Conservation (phyloP, 2,329 filamentous ascomycete species). For the Tolypocladium inflatum region DNA sequence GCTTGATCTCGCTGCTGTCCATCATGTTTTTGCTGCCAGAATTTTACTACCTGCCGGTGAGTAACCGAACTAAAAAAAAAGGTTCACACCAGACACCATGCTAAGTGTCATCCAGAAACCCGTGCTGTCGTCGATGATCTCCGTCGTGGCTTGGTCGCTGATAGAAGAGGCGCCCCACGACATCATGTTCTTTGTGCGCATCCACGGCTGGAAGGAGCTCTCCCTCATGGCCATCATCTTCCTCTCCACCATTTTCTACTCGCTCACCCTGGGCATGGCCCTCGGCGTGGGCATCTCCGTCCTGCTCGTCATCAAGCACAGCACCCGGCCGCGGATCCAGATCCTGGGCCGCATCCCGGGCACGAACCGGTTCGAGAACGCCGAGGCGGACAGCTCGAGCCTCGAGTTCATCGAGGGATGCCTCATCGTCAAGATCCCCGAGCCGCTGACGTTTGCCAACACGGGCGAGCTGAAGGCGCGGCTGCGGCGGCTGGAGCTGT, state of each 20-base stretch:
- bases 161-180: conserved; percentile 95
- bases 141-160: conserved; percentile 86
- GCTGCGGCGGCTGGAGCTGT: conserved; percentile 74
- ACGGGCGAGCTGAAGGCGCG: conserved; percentile 85
- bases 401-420: conserved; percentile 88
- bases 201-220: conserved; percentile 80
- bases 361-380: conserved; percentile 78
- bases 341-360: conserved; percentile 85
- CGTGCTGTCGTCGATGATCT: conserved; percentile 87
- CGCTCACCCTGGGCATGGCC: conserved; percentile 84
- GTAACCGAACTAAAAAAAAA: conserved; percentile 21
- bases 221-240: conserved; percentile 86
- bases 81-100: no score
- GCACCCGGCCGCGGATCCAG: conserved; percentile 87
- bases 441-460: conserved; percentile 94
- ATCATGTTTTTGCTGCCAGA: conserved; percentile 78
- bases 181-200: conserved; percentile 77
- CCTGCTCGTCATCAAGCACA: conserved; percentile 80
- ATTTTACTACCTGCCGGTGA: conserved; percentile 90
- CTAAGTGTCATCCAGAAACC: conserved; percentile 55
- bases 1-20: conserved; percentile 70
- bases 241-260: conserved; percentile 87
- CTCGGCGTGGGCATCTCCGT: conserved; percentile 87
- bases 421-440: conserved; percentile 93
- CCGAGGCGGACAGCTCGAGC: conserved; percentile 59